A percentile compares a stretch with the other conserved stretches of the same genome.
Conservation (phyloP, 2,329 filamentous ascomycete genomes). For the Pestalotiopsis sp. region DNA sequence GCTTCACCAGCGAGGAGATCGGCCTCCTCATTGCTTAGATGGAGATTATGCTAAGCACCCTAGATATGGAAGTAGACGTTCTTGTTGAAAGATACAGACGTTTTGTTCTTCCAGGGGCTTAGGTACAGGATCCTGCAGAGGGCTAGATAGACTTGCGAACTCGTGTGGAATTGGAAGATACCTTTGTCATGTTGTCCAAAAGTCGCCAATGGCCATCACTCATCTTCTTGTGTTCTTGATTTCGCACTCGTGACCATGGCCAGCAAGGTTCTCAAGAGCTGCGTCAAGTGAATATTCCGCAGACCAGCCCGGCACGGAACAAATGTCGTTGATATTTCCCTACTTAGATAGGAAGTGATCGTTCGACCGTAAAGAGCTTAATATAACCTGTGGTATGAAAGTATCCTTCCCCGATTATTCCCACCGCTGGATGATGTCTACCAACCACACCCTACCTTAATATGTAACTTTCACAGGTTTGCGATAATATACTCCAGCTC, state of each 20-base stretch:
- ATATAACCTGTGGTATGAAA: no score
- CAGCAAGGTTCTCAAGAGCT: neutral
- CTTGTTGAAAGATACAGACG: neutral
- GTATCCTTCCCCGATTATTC: no score
- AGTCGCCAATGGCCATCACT: neutral
- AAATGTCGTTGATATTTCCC: no score
- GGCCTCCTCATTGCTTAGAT: constrained; percentile 41
- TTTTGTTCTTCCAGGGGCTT: neutral
- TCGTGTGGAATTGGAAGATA: neutral
- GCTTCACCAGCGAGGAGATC: constrained; percentile 69
- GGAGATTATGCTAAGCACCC: neutral
- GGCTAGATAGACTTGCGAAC: neutral
- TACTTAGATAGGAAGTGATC: no score
- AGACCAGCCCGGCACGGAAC: no score
- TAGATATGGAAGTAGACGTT: neutral
- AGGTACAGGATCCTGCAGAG: neutral
- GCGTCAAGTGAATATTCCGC: no score
- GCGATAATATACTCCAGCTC: no score
- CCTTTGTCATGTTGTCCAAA: neutral
- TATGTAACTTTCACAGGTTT: no score
- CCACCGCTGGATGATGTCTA: no score
- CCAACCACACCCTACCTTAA: no score
- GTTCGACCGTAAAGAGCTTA: no score
- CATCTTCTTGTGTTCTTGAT: neutral
- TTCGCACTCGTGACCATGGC: neutral